Evolutionary conservation across 805 yeast species (phyloP).

Genomic region (Barnettozyma pratensis): DNA sequence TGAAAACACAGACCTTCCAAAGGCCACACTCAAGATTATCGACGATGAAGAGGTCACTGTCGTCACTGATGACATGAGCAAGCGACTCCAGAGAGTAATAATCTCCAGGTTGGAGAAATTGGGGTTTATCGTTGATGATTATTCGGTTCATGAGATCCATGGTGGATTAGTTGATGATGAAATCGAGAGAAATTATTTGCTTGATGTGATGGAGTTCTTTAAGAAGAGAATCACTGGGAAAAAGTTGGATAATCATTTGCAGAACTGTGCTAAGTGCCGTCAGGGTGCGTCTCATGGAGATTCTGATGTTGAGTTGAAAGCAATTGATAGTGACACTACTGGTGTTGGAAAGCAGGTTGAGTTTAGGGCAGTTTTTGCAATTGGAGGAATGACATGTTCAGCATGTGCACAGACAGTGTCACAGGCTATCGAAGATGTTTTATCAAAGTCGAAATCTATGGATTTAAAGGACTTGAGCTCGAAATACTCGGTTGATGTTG

Average conservation of each 20-base stretch:
- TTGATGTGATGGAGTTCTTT: conserved; percentile 16
- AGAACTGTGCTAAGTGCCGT: conserved; percentile 39
- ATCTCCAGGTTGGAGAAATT: conserved; percentile 7
- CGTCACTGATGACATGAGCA: conserved; percentile 3
- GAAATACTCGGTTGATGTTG: conserved; percentile 44
- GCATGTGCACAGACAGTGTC: conserved; percentile 50
- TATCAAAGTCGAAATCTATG: conserved; percentile 9
- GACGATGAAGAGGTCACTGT: conserved; percentile 13
- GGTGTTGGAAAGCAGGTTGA: conserved; percentile 13
- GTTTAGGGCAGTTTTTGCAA: conserved; percentile 47
- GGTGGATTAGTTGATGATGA: conserved; percentile 5
- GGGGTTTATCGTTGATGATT: conserved; percentile 22
- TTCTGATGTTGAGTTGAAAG: conserved; percentile 22
- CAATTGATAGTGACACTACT: conserved; percentile 17
- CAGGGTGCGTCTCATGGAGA: conserved; percentile 12
- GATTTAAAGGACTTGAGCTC: conserved; percentile 12
- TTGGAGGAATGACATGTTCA: conserved; percentile 69
- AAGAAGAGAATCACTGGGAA: neutral
- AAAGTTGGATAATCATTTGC: conserved; percentile 27
- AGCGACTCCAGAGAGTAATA: conserved; percentile 6
- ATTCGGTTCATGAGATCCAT: conserved; percentile 23
- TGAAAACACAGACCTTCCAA: conserved; percentile 2
- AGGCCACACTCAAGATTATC: conserved; percentile 11
- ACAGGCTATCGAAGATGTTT: conserved; percentile 31
- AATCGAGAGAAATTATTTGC: conserved; percentile 13